Base-by-base conservation (phyloP, 2,329 filamentous ascomycete genomes). In the Aspergillus phoenicis region DNA sequence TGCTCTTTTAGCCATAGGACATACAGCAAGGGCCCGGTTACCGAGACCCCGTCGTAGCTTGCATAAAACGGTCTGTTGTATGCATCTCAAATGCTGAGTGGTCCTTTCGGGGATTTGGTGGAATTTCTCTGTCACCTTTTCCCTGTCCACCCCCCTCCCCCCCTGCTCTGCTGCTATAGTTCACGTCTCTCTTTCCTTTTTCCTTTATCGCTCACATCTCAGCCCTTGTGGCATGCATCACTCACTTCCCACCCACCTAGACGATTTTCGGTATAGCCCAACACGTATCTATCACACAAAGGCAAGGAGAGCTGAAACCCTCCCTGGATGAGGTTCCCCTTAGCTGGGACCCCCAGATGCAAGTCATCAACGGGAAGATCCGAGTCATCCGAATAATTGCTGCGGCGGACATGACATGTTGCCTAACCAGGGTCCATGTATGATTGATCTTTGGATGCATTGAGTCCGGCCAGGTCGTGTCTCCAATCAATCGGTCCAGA, bases 321-420 rank as follows among this genome's bases (percentile, higher is more conserved):
- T 48, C 54, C 33, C 41, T 39, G 20, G 51, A 28, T 38, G 51
- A 24, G 17, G 38, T 24, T 56, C 58, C 57, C 43, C 61, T 64
- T 63, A 54, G 57, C 24, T 57, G 52, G 49, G 52, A 28, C 39
- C 59, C 55, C 62, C 56, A 65, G 49, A 65, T 64, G 66, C 67
- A 66, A 62, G 67, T 67, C 67, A 68, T 69, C 49, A 54, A 67
- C 67, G 66, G 66, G 60, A 68, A 63, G 62, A 67, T 67, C 67
- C 66, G 67, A 67, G 60, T 58, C 60, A 60, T 63, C 54, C 58
- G 60, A 62, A 59, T 53, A 52, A 57, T 56, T 60, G 43, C 54
- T 62, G 56, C 57, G 39, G 28, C 54, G 39, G 60, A 68, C 53
- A 64, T 64, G 67, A 65, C 64, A 64, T 61, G 66, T 68, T 68